Percentiles rank a stretch among this genome's conserved stretches.
These are phyloP conservation scores for Boletus tylopilopsis DNA, from an alignment of 768 basidiomycete species.

Conservation along the genomic window DNA sequence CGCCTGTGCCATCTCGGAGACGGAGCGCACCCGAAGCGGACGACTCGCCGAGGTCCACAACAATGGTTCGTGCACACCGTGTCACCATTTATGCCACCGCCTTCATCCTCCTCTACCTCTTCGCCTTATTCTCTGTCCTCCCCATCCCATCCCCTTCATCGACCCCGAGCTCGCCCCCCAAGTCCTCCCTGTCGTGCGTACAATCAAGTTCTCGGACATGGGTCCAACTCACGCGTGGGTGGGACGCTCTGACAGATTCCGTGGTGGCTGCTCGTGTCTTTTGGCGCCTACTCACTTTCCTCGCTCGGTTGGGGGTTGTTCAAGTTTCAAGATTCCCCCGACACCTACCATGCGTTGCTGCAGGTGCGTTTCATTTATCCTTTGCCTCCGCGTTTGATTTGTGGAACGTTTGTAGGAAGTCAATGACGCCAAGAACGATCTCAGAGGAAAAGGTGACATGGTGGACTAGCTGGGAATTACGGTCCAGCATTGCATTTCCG, in stretches of 20 bases:
- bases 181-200: slow-evolving; percentile 17
- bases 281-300: slow-evolving; percentile 76
- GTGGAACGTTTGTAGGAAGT: slow-evolving; percentile 49
- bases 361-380: slow-evolving; percentile 33
- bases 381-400: not conserved
- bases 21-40: slow-evolving; percentile 57
- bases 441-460: slow-evolving; percentile 55
- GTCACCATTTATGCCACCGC: slow-evolving; percentile 46
- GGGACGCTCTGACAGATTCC: slow-evolving; percentile 42
- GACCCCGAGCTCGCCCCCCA: slow-evolving; percentile 1
- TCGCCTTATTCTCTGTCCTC: slow-evolving; percentile 10
- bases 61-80: slow-evolving; percentile 62
- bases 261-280: slow-evolving; percentile 78
- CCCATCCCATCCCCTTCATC: slow-evolving; percentile 16
- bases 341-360: slow-evolving; percentile 70
- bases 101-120: slow-evolving; percentile 42
- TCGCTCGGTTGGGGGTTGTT: slow-evolving; percentile 73
- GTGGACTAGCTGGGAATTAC: too few species aligned
- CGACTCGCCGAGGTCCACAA: slow-evolving; percentile 51
- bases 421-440: slow-evolving; percentile 50
- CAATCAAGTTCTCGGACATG: not conserved
- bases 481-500: too few species aligned
- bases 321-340: slow-evolving; percentile 73
- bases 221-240: too few species aligned
- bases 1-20: slow-evolving; percentile 47